A percentile compares a stretch with the other conserved stretches of the same genome.
These are phyloP conservation scores for Hemerocallis citrina DNA, from an alignment of 106 monocot species.

Conservation along the genomic window DNA sequence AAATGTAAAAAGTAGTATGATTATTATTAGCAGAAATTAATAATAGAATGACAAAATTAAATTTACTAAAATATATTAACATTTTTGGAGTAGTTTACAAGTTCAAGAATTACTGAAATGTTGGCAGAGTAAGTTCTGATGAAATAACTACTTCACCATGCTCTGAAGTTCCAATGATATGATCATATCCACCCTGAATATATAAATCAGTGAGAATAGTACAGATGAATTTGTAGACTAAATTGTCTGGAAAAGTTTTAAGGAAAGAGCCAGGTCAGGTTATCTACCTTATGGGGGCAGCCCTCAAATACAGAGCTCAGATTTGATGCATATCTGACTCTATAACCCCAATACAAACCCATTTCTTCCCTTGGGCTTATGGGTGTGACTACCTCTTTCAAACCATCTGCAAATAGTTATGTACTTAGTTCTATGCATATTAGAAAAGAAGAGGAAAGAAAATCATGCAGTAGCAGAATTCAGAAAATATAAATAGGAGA, in stretches of 20 bases:
- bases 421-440: too few relatives aligned
- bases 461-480: too few relatives aligned
- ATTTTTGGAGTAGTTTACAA: too few relatives aligned
- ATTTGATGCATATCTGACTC: conserved; percentile 79
- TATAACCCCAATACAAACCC: conserved; percentile 88
- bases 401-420: conserved; percentile 43
- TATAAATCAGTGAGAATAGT: too few relatives aligned
- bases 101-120: conserved; percentile 33
- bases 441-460: too few relatives aligned
- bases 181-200: conserved; percentile 82
- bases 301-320: conserved; percentile 53
- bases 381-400: conserved; percentile 47
- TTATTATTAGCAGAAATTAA: too few relatives aligned
- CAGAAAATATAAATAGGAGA: too few relatives aligned
- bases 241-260: background rate
- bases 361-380: conserved; percentile 62
- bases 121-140: conserved; percentile 73
- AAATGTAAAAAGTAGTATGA: too few relatives aligned
- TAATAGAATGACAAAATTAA: too few relatives aligned
- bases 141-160: conserved; percentile 68
- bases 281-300: conserved; percentile 52
- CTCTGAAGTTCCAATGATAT: conserved; percentile 94
- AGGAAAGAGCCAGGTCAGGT: background rate
- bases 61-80: too few relatives aligned
- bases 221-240: background rate